Evolutionary conservation across 176 grass and related monocot genomes (phyloP), one percentile per base, ranked within the genome.

Genomic region (Puccinellia tenuiflora): DNA sequence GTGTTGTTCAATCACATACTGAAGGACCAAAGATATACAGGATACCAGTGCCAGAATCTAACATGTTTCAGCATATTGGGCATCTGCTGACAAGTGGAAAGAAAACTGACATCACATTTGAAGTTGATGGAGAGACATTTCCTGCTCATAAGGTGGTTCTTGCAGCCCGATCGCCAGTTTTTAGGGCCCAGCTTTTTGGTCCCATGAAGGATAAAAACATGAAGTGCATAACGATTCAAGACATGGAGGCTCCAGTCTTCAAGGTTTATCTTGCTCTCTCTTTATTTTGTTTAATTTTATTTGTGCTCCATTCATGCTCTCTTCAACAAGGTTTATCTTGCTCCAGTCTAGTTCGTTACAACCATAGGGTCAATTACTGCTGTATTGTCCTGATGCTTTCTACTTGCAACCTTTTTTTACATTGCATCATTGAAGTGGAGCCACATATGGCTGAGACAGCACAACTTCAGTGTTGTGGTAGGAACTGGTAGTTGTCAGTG

Each of bases 101-200:
- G 79, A 92, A 83, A 80, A 90, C 84, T 6, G 91, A 98, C 16
- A 83, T 98, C 35, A 85, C 77, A 52, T 98, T 95, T 42, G 89
- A 98, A 79, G 90, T 95, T 55, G 89, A 93, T 76, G 92, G 91
- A 26, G 96, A 98, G 83, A 62, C 80, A 40, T 98, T 95, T 78
- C 74, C 79, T 73, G 96, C 91, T 46, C 96, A 95, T 60, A 98
- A 98, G 79, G 88, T 98, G 40, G 85, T 98, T 83, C 85, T 98
- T 84, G 89, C 91, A 21, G 96, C 91, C 25, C 77, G 96, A 14
- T 98, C 96, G 20, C 96, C 96, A 78, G 96, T 98, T 72, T 95
- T 98, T 73, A 95, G 88, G 90, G 96, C 96, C 25, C 96, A 98
- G 60, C 90, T 98, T 67, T 98, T 95, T 90, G 96, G 96, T 54